phyloP scores from a whole-genome alignment of 2,329 filamentous ascomycete species.

The Moelleriella libera region DNA sequence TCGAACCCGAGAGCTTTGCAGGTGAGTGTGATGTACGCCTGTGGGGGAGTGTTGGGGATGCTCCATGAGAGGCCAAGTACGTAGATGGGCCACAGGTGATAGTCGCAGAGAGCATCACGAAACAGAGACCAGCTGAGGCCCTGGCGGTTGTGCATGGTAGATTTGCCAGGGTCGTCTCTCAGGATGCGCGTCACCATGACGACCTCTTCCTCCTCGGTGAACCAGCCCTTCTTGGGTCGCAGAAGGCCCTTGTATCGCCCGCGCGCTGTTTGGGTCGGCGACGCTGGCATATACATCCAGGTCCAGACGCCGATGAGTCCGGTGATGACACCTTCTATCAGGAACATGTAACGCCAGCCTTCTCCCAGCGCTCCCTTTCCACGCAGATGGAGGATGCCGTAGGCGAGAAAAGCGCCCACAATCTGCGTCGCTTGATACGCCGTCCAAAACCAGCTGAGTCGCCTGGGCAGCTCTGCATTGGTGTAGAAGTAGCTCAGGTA shows the following conservation, averaged over 20 bases:
- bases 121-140: conserved; percentile 32
- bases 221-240: conserved; percentile 32
- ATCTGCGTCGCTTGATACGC: conserved; percentile 12
- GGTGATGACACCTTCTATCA: conserved; percentile 3
- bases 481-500: conserved; percentile 19
- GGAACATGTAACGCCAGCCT: conserved; percentile 4
- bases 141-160: conserved; percentile 43
- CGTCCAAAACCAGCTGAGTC: conserved; percentile 17
- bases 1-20: conserved; percentile 33
- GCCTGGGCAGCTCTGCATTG: conserved; percentile 13
- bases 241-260: conserved; percentile 6
- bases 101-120: conserved; percentile 35
- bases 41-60: conserved; percentile 30
- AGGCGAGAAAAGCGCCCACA: conserved; percentile 12
- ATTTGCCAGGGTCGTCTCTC: conserved; percentile 39
- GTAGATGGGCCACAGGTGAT: conserved; percentile 41
- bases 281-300: conserved; percentile 3
- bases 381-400: conserved; percentile 11
- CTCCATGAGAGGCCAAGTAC: conserved; percentile 30
- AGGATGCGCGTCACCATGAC: conserved; percentile 43
- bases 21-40: conserved; percentile 36
- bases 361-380: conserved; percentile 2
- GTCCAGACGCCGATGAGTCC: conserved; percentile 5
- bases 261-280: conserved; percentile 3
- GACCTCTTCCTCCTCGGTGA: conserved; percentile 35